Evolutionary conservation across 495 filamentous ascomycete species (phyloP), one percentile per base, ranked within the genome.

Genomic region (Penicillium daleae): DNA sequence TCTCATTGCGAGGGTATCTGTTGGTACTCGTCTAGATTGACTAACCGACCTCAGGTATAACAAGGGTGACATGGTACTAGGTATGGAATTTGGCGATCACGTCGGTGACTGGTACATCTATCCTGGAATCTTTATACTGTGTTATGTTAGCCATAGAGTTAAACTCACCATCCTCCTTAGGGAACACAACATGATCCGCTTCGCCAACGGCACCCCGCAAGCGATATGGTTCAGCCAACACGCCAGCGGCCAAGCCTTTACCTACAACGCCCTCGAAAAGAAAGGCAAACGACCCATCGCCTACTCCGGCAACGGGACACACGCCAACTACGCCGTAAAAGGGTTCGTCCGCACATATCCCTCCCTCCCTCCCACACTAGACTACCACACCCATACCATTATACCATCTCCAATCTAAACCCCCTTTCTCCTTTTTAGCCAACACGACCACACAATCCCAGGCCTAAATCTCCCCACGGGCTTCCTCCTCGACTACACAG

Each of bases 101-200:
- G 80, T 90, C 44, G 87, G 87, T 24, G 86, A 89, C 63, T 88
- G 85, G 86, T 84, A 66, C 17, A 66, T 65, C 22, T 57, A 33
- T 29, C 17, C 26, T 27, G 8, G 17, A 58, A 4, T 15, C 3
- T 10, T 27, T 15, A 35, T 2, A 21, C 17, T 12, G 9, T 5
- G 17, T 9, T n/a, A n/a, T n/a, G n/a, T n/a, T n/a, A n/a, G n/a
- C n/a, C n/a, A n/a, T n/a, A n/a, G n/a, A n/a, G n/a, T n/a, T n/a
- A n/a, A n/a, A n/a, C n/a, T n/a, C n/a, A n/a, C n/a, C n/a, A n/a
- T n/a, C n/a, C n/a, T n/a, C n/a, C n/a, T 44, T 48, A 78, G 82
- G 83, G 87, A 89, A 66, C 87, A 89, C 68, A 87, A 83, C 62
- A 87, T 89, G 87, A 78, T 90, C 56, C 86, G 88, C 13, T 90